Percentiles rank a stretch among this genome's conserved stretches.
Conservation (phyloP, 257 asterid species). For the Sherardia arvensis region DNA sequence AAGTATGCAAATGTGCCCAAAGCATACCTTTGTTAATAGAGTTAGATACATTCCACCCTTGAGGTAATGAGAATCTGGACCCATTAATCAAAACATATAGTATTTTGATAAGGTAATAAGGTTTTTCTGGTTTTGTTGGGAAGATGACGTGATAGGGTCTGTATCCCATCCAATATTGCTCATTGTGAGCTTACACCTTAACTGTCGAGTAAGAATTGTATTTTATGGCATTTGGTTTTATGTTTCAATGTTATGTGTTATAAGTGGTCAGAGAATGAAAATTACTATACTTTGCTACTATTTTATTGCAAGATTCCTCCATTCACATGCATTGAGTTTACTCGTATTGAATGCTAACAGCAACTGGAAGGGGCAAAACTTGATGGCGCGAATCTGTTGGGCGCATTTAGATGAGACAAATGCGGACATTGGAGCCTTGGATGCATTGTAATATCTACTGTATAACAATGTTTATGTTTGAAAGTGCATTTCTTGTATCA, state of each 20-base stretch:
- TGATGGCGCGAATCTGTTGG: constrained; percentile 79
- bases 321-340: not conserved
- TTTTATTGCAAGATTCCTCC: not conserved
- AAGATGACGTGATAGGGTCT: no score
- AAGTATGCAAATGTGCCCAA: not conserved
- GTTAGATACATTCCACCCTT: not conserved
- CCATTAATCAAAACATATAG: no score
- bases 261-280: no score
- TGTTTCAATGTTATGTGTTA: no score
- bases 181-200: no score
- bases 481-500: not conserved
- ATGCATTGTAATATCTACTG: not conserved
- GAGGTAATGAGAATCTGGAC: no score
- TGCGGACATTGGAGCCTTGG: not conserved
- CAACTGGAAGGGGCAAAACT: constrained; percentile 80
- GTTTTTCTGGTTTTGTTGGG: no score
- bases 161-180: no score
- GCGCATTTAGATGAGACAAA: constrained; percentile 52
- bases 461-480: not conserved
- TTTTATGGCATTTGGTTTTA: not conserved
- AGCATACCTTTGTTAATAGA: not conserved
- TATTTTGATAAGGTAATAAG: no score
- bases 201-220: no score
- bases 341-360: constrained; percentile 24
- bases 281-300: not conserved